Conservation (phyloP, 2,329 filamentous ascomycete genomes). For the Coniosporium tulheliwenetii region DNA sequence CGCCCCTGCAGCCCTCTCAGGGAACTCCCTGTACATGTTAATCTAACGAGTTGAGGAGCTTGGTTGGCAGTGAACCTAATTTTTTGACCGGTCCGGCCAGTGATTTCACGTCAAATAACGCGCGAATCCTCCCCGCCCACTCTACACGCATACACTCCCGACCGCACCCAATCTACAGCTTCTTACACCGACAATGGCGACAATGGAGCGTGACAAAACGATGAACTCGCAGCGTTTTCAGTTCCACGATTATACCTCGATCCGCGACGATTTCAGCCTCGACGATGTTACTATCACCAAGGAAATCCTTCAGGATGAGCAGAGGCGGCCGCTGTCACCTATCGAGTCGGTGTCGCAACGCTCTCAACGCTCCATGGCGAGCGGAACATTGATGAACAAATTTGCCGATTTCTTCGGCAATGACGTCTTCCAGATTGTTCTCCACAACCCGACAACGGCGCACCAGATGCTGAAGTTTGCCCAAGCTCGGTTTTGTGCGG, state of each 20-base stretch:
- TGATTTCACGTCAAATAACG: no score
- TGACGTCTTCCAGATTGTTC: slow-evolving; percentile 34
- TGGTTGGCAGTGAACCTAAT: no score
- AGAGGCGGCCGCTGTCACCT: background rate
- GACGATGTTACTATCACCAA: background rate
- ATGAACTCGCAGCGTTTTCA: no score
- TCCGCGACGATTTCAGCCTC: background rate
- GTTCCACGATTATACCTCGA: background rate
- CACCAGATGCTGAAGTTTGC: slow-evolving; percentile 35
- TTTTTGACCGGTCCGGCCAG: no score
- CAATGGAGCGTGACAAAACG: no score
- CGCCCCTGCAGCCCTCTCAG: no score
- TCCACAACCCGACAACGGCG: slow-evolving; percentile 32
- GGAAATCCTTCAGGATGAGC: background rate
- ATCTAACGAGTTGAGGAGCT: no score
- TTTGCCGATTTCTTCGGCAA: slow-evolving; percentile 31
- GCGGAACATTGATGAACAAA: background rate
- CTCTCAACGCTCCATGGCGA: background rate
- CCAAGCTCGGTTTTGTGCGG: slow-evolving; percentile 27
- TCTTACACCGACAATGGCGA: no score
- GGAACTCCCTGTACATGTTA: no score
- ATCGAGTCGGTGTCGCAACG: background rate
- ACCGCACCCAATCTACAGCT: no score
- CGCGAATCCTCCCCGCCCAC: no score
- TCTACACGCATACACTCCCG: no score